phyloP scores from a whole-genome alignment of 495 filamentous ascomycete genomes.

The Hyaloscypha variabilis region DNA sequence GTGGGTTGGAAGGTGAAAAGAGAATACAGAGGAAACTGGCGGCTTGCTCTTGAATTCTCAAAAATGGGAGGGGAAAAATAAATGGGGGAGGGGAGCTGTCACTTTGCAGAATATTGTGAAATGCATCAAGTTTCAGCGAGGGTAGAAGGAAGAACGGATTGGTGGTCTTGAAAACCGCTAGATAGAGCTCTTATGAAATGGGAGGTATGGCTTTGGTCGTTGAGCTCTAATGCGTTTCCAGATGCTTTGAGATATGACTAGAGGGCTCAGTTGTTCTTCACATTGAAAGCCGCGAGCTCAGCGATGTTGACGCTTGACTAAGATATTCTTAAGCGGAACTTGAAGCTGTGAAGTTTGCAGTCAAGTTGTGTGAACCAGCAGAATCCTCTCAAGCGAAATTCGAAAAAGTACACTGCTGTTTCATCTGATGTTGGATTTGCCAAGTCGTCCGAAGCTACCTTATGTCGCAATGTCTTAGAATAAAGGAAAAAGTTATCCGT shows the following conservation, averaged over 20 bases:
- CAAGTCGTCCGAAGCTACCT: background rate
- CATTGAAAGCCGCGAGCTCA: too few relatives aligned
- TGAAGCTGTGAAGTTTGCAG: too few relatives aligned
- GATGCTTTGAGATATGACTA: background rate
- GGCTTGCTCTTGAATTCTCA: background rate
- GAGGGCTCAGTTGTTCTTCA: background rate
- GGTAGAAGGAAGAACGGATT: background rate
- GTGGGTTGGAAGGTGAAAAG: constrained; percentile 2
- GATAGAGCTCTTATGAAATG: constrained; percentile 1
- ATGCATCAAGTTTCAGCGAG: constrained; percentile 50
- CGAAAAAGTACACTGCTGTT: background rate
- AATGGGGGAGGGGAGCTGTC: constrained; percentile 21
- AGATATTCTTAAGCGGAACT: too few relatives aligned
- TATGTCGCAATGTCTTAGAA: too few relatives aligned
- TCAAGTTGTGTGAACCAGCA: too few relatives aligned
- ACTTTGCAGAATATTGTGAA: constrained; percentile 76
- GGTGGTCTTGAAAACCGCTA: constrained; percentile 6
- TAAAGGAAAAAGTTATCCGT: too few relatives aligned
- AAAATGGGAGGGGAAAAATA: constrained; percentile 5
- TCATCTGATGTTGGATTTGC: background rate
- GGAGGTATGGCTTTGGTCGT: background rate
- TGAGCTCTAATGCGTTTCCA: background rate
- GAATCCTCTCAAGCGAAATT: too few relatives aligned
- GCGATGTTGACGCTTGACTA: too few relatives aligned
- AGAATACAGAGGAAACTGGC: background rate